Base-by-base conservation (phyloP, 148 eudicot species). In the Fallopia convolvulus region DNA sequence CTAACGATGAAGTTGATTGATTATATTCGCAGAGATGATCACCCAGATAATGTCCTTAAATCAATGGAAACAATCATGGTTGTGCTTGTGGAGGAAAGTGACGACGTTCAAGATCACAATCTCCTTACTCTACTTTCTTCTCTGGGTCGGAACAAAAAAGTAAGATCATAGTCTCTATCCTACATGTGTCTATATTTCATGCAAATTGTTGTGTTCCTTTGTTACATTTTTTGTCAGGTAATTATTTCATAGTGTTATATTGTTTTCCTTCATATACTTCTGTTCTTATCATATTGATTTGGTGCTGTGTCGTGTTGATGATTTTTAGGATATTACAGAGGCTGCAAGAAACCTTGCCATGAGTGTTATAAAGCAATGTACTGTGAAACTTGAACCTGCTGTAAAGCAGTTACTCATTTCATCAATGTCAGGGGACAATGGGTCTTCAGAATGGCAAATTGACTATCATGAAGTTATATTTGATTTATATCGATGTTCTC, bases 31-130 rank as follows among this genome's bases (percentile, higher is more conserved):
- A 95, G 99, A 76, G 99, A 95, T 87, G 99, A 92, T 77, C 99
- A 95, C 82, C 84, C 90, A 0, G 93, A 88, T 75, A 88, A 83
- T 78, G 93, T 95, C 77, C 63, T 87, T 40, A 70, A 85, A 56
- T 87, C 97, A 70, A 95, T 95, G 97, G 89, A 84, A 82, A 84
- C 86, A 39, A 95, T 95, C 75, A 90, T 95, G 97, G 79, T 79
- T 78, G 91, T 93, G 83, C 93, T 95, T 74, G 56, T 95, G 66
- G 98, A 95, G 80, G 99, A 95, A 84, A 93, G 97, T 75, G 99
- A 95, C 88, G 97, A 91, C 68, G 80, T 95, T 58, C 85, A 56
- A 49, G 92, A 90, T 80, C 90, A 88, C 74, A 89, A 91, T 80
- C 82, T 95, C 44, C 88, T 87, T 76, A 84, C 85, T 81, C 79